A percentile compares a stretch with the other conserved stretches of the same genome.
Evolutionary conservation across 2,329 filamentous ascomycete genomes (phyloP).

Genomic region (Fusarium papillatum): DNA sequence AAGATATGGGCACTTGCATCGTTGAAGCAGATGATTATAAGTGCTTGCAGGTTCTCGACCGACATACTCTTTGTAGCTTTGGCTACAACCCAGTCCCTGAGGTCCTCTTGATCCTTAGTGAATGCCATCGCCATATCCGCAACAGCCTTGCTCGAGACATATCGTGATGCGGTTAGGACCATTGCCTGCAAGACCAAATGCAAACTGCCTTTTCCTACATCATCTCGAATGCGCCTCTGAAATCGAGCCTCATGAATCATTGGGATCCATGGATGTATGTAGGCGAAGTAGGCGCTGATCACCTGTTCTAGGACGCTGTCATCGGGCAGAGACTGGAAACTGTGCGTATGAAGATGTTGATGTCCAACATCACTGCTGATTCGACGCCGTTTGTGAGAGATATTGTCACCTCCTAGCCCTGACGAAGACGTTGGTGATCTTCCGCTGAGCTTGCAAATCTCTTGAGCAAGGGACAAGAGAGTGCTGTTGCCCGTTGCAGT

Average conservation of each 20-base stretch:
- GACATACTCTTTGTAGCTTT: slow-evolving; percentile 49
- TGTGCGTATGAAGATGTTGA: background rate
- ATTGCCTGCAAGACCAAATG: slow-evolving; percentile 52
- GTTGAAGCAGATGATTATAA: slow-evolving; percentile 53
- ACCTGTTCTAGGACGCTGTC: slow-evolving; percentile 36
- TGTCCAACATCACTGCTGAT: background rate
- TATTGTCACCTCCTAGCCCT: background rate
- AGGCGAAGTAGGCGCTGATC: slow-evolving; percentile 50
- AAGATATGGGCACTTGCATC: slow-evolving; percentile 41
- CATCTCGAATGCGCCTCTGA: slow-evolving; percentile 38
- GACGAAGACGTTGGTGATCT: background rate
- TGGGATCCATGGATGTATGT: slow-evolving; percentile 56
- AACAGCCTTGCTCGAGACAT: slow-evolving; percentile 41
- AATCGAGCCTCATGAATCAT: slow-evolving; percentile 51
- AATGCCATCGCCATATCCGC: background rate
- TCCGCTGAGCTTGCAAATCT: slow-evolving; percentile 16
- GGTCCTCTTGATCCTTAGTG: background rate
- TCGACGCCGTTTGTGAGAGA: slow-evolving; percentile 17
- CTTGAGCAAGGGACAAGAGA: slow-evolving; percentile 23
- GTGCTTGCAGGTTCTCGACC: slow-evolving; percentile 52
- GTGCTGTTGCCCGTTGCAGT: background rate
- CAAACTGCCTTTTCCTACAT: slow-evolving; percentile 39
- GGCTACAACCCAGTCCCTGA: slow-evolving; percentile 22
- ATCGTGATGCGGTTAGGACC: slow-evolving; percentile 41
- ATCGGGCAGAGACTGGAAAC: background rate